Evolutionary conservation across 2,329 filamentous ascomycete species (phyloP), one percentile per base, ranked within the genome.

Genomic region (Coniochaeta ligniaria): DNA sequence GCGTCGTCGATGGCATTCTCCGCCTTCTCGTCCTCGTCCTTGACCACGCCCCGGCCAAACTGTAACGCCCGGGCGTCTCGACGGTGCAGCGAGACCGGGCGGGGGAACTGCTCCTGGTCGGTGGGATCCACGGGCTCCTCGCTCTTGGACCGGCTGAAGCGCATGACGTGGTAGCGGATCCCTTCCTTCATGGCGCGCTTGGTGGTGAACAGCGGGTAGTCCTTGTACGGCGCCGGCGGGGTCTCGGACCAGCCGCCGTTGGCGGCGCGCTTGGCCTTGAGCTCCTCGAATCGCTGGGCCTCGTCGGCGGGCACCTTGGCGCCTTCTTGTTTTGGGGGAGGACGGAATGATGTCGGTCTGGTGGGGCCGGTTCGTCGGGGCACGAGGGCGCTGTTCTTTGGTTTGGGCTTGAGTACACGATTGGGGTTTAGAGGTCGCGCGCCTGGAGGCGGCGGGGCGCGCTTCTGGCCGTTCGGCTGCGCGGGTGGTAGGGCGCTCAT

Each of bases 61-160:
- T 86, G 79, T 55, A 81, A 86, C 67, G 86, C 87, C 67, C 87
- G 85, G 20, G 93, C 92, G 71, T 97, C 93, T 60, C 95, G 89
- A 64, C 95, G 87, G 71, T 98, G 93, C 41, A 99, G 78, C 41
- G 91, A 88, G 35, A 98, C 90, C 0, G 95, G 95, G 31, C 92
- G 86, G 20, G 90, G 89, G 71, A 98, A 99, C 58, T 96, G 87
- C 6, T 87, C 80, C 66, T 94, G 87, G 66, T 88, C 77, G 28
- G 79, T 80, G 2, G 85, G 83, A 69, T 98, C 88, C 62, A 91
- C 71, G 35, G 86, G 82, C 66, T 89, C 88, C 63, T 79, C 78
- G 22, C 71, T 72, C 11, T 75, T 68, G 56, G 62, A 66, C 12
- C 68, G 63, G 61, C 76, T 71, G 66, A 99, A 87, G 66, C 91